A percentile compares a stretch with the other conserved stretches of the same genome.
phyloP scores from a whole-genome alignment of 306 rosid genomes.

The Herpetospermum pedunculosum region DNA sequence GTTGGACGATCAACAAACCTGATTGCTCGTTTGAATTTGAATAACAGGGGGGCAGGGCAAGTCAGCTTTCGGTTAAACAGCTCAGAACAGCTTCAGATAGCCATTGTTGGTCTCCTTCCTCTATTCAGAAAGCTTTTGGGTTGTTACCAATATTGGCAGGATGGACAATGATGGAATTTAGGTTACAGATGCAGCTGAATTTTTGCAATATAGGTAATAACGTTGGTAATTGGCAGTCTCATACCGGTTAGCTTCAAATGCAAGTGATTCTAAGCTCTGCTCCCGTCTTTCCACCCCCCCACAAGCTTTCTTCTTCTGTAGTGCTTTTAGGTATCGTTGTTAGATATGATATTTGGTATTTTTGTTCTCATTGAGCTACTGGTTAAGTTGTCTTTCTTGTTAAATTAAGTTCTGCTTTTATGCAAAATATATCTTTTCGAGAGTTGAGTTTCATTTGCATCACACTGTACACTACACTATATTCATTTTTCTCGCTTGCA shows the following conservation, averaged over 20 bases:
- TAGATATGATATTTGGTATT: slow-evolving; percentile 33
- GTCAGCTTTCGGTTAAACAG: slow-evolving; percentile 74
- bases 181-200: slow-evolving; percentile 24
- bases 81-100: slow-evolving; percentile 89
- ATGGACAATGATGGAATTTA: slow-evolving; percentile 36
- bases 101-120: slow-evolving; percentile 64
- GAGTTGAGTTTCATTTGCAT: slow-evolving; percentile 20
- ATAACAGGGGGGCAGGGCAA: slow-evolving; percentile 92
- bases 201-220: slow-evolving; percentile 26
- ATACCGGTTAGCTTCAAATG: slow-evolving; percentile 25
- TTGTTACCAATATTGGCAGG: slow-evolving; percentile 48
- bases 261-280: slow-evolving; percentile 24
- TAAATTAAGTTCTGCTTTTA: slow-evolving; percentile 11
- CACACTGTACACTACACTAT: not conserved
- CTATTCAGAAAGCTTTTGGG: slow-evolving; percentile 43
- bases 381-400: slow-evolving; percentile 29
- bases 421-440: slow-evolving; percentile 2
- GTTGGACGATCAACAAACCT: slow-evolving; percentile 66
- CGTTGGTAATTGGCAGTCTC: slow-evolving; percentile 16
- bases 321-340: slow-evolving; percentile 23
- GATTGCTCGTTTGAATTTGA: slow-evolving; percentile 72
- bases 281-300: slow-evolving; percentile 18
- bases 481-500: not conserved
- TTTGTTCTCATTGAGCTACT: slow-evolving; percentile 25
- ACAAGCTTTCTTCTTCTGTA: slow-evolving; percentile 14